phyloP scores from a whole-genome alignment of 1,284 basidiomycete genomes.

The Pseudozyma tsukubaensis region DNA sequence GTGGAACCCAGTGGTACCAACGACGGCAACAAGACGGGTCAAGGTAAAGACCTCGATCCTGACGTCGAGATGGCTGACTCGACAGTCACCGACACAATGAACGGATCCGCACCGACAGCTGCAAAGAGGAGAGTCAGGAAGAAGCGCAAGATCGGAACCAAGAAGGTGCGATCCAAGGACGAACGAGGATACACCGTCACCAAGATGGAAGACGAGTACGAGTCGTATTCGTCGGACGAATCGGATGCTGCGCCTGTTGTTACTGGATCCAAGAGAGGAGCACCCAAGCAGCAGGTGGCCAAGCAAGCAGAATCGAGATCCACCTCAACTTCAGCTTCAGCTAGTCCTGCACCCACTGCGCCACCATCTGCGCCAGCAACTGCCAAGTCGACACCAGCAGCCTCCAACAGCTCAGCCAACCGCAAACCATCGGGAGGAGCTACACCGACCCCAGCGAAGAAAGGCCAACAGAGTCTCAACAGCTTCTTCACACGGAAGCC shows the following conservation, averaged over 20 bases:
- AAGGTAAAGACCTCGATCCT: slow-evolving; percentile 38
- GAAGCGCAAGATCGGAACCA: slow-evolving; percentile 58
- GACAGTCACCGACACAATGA: slow-evolving; percentile 48
- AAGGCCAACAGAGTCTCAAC: slow-evolving; percentile 55
- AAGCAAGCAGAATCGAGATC: slow-evolving; percentile 16
- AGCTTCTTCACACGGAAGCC: slow-evolving; percentile 56
- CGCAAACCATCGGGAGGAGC: slow-evolving; percentile 23
- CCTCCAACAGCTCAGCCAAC: slow-evolving; percentile 20
- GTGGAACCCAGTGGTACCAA: slow-evolving; percentile 25
- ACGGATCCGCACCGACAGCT: slow-evolving; percentile 24
- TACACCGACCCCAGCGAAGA: slow-evolving; percentile 33
- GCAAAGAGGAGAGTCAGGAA: slow-evolving; percentile 50
- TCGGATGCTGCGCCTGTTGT: slow-evolving; percentile 35
- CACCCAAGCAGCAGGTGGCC: slow-evolving; percentile 8
- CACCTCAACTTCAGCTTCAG: slow-evolving; percentile 27
- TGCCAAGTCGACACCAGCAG: slow-evolving; percentile 27
- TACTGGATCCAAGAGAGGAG: slow-evolving; percentile 24
- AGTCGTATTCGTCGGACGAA: slow-evolving; percentile 60
- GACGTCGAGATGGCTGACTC: slow-evolving; percentile 33
- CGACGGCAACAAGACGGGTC: slow-evolving; percentile 14
- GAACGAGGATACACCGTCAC: slow-evolving; percentile 63
- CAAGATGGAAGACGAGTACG: slow-evolving; percentile 55
- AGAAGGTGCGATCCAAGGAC: slow-evolving; percentile 57
- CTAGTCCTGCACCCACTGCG: slow-evolving; percentile 27
- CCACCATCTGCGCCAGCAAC: neutral